Evolutionary conservation across 345 rosid species (phyloP), one percentile per base, ranked within the genome.

Genomic region (Melaleuca alternifolia): DNA sequence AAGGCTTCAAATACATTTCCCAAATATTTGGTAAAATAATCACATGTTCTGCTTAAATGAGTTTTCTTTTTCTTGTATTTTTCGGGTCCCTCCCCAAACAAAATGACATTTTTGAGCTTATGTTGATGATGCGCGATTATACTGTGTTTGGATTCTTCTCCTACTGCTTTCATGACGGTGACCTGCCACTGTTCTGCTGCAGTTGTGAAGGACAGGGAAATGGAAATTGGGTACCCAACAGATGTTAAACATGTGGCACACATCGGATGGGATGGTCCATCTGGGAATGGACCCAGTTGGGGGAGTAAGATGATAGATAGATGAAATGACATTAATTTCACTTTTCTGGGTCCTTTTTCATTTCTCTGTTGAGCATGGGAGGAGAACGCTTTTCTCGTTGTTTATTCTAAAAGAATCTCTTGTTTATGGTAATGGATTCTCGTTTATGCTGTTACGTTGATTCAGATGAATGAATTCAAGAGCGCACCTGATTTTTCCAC

Each of bases 191-290:
- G 76, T 84, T 81, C 46, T 56, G 59, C 57, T 88, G 86, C 90
- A 91, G 95, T 93, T 90, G 94, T 90, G 91, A 97, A 92, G 91
- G 96, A 97, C 86, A 90, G 94, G 86, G 97, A 88, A 92, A 90
- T 93, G 93, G 94, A 97, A 89, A 97, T 97, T 89, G 99, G 99
- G 91, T 94, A 90, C 84, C 99, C 98, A 10, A 96, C 99, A 85
- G 98, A 97, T 91, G 99, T 97, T 41, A 97, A 95, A 90, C 99
- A 97, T 87, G 97, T 96, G 88, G 95, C 99, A 61, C 98, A 96
- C 85, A 94, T 97, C 83, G 98, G 98, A 3, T 94, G 94, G 97
- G 98, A 97, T 54, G 96, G 97, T 54, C 87, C 91, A 77, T 92
- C 98, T 88, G 94, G 95, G 51, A 87, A 85, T 89, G 92, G 95